Evolutionary conservation across 2,329 filamentous ascomycete species (phyloP).

Genomic region (Amesomyces nigricolor): DNA sequence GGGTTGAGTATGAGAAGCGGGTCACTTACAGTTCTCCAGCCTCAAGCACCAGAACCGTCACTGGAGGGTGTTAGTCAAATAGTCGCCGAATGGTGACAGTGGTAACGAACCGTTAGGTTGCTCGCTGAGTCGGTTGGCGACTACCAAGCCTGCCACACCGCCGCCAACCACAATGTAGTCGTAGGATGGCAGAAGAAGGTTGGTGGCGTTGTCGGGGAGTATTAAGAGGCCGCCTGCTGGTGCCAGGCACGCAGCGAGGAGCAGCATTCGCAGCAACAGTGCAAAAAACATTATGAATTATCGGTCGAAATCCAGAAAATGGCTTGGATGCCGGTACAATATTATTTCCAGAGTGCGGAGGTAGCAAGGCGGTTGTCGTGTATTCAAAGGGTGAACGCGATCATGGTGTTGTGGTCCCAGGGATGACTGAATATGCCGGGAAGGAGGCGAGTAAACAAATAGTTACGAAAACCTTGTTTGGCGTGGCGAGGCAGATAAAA

Average conservation of each 20-base stretch:
- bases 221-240: slow-evolving; percentile 5
- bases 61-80: slow-evolving; percentile 11
- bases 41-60: slow-evolving; percentile 26
- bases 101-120: slow-evolving; percentile 35
- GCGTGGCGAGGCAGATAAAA: too few species aligned
- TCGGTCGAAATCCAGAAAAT: not conserved
- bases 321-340: not conserved
- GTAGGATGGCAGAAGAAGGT: slow-evolving; percentile 17
- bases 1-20: not conserved
- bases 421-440: too few species aligned
- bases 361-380: too few species aligned
- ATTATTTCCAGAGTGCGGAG: too few species aligned
- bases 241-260: slow-evolving; percentile 1
- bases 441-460: too few species aligned
- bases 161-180: slow-evolving; percentile 44
- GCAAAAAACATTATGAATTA: slow-evolving; percentile 3
- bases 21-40: slow-evolving; percentile 22
- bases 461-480: too few species aligned
- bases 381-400: too few species aligned
- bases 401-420: too few species aligned
- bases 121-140: slow-evolving; percentile 44
- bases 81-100: not conserved
- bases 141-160: slow-evolving; percentile 45
- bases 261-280: slow-evolving; percentile 1
- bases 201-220: slow-evolving; percentile 4